Conservation (phyloP, 495 filamentous ascomycete species). For the Tuber umbilicatum region DNA sequence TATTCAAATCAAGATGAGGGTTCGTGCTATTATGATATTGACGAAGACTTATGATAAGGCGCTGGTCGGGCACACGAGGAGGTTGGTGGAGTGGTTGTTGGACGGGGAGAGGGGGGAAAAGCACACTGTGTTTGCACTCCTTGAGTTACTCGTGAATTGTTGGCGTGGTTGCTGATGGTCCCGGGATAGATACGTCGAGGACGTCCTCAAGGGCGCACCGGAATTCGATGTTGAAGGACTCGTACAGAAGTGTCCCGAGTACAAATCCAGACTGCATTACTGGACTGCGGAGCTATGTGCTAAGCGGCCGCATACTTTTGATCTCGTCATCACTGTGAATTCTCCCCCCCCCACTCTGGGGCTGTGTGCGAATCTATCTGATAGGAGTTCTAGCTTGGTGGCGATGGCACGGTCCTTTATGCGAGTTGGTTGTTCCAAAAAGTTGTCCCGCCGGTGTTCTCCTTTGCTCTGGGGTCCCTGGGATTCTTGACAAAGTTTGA, state of each 20-base stretch:
- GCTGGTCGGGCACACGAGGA: conserved; percentile 75
- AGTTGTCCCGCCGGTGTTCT: conserved; percentile 81
- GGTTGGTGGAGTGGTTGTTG: conserved; percentile 79
- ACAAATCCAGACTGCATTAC: conserved; percentile 20
- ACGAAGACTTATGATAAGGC: conserved; percentile 93
- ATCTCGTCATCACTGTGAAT: conserved; percentile 67
- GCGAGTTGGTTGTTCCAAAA: conserved; percentile 93
- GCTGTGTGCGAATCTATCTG: background rate
- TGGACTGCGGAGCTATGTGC: conserved; percentile 95
- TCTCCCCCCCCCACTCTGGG: background rate
- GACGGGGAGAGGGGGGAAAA: conserved; percentile 48
- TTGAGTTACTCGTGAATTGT: background rate
- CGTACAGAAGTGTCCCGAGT: conserved; percentile 59
- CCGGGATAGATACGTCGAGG: conserved; percentile 93
- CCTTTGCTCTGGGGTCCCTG: conserved; percentile 79
- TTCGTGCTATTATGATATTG: conserved; percentile 88
- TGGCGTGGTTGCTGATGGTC: conserved; percentile 60
- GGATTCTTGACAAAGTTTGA: conserved; percentile 93
- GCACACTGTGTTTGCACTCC: conserved; percentile 23
- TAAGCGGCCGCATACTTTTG: conserved; percentile 80
- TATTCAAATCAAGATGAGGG: conserved; percentile 64
- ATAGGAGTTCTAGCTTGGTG: conserved; percentile 54
- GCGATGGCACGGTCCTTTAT: conserved; percentile 86
- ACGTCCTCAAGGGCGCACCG: conserved; percentile 75
- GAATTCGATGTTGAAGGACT: conserved; percentile 76